Conservation (phyloP, 2,329 filamentous ascomycete species). For the Phyllosticta capitalensis region DNA sequence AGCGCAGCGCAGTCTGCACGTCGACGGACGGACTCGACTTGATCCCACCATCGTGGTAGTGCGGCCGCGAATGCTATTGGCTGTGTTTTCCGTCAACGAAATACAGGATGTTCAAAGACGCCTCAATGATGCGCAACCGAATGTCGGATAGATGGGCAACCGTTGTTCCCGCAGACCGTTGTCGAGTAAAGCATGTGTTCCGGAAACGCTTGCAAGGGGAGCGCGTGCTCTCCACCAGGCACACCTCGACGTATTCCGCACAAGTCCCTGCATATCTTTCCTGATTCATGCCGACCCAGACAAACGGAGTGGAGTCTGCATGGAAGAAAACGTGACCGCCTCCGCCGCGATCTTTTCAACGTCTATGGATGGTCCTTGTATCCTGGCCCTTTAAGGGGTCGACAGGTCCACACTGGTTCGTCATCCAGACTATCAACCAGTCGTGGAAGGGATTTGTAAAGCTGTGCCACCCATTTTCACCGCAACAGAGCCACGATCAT, state of each 20-base stretch:
- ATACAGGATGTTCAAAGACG: background rate
- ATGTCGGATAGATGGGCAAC: background rate
- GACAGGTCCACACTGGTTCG: background rate
- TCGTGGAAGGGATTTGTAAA: background rate
- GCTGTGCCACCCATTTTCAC: background rate
- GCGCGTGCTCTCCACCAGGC: background rate
- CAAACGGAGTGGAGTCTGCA: background rate
- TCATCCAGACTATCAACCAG: background rate
- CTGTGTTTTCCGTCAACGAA: background rate
- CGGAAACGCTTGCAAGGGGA: background rate
- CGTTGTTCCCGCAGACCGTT: background rate
- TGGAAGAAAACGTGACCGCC: background rate
- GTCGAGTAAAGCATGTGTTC: background rate
- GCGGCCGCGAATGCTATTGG: background rate
- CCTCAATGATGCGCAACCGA: background rate
- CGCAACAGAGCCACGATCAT: background rate
- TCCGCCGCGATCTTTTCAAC: background rate
- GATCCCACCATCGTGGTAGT: conserved; percentile 3
- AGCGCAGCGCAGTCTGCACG: conserved; percentile 3
- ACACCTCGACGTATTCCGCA: background rate
- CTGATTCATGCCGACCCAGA: background rate
- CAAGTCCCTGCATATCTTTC: background rate
- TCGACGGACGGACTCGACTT: background rate
- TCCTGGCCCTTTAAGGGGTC: background rate
- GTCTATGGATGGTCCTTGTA: background rate